Evolutionary conservation across 108 stramenopile species (phyloP), one percentile per base, ranked within the genome.

Genomic region (Asterionellopsis glacialis): DNA sequence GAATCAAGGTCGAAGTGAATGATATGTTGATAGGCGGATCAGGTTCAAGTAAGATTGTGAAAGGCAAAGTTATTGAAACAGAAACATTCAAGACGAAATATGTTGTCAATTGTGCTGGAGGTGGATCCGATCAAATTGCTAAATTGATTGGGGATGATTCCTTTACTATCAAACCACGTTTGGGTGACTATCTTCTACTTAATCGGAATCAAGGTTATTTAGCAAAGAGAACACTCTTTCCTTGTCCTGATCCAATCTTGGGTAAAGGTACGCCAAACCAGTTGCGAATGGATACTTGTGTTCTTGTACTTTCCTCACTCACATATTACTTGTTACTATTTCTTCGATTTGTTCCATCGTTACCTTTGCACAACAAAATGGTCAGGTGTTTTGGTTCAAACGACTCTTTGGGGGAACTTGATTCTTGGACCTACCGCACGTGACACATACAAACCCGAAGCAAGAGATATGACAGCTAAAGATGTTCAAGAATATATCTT

Each of bases 361-460:
- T 33, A 33, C 33, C 7, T 33, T 2, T 33, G 33, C 5, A 33
- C 7, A 7, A 33, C 33, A 2, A 33, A 33, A 2, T 7, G 33
- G 5, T 33, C 7, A 33, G 33, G 88, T n/a, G 88, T 90, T 0
- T 55, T 90, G 39, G 84, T 90, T 14, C 88, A 90, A 52, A 82
- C 82, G 1, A 90, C 88, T 0, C 67, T 90, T 4, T 90, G 88
- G 88, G 88, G 84, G 1, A 90, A 90, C 49, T 55, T 90, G 9
- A 90, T 90, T 25, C 56, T 90, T 1, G 88, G 88, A 1, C 88
- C 88, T 0, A 90, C 88, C 0, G 88, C 88, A 3, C 67, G 88
- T 13, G 88, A 90, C 59, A 77, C 73, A 49, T 56, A 84, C 66
- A 59, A 77, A 13, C 51, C 44, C 14, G 82, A 80, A 45, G 74